phyloP scores from a whole-genome alignment of 2,329 filamentous ascomycete species.

The Passalora sequoiae region DNA sequence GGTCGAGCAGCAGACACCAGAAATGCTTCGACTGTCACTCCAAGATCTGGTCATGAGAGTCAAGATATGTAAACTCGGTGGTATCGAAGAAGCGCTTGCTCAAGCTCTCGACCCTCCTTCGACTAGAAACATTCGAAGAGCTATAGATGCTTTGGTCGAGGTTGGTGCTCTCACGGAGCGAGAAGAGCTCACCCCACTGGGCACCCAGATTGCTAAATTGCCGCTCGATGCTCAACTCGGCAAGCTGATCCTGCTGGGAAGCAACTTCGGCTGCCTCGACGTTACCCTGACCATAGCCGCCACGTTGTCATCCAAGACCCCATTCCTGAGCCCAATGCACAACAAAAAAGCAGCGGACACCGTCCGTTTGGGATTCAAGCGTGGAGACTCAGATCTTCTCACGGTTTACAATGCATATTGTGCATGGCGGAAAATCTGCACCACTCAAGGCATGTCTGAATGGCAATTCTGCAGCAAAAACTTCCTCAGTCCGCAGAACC shows the following conservation, averaged over 20 bases:
- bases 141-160: conserved; percentile 88
- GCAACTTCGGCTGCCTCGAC: conserved; percentile 85
- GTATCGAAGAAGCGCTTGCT: conserved; percentile 82
- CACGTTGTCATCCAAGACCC: conserved; percentile 89
- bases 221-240: conserved; percentile 92
- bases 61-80: conserved; percentile 93
- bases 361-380: conserved; percentile 71
- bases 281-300: conserved; percentile 88
- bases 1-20: conserved; percentile 88
- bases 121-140: conserved; percentile 84
- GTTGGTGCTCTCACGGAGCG: conserved; percentile 76
- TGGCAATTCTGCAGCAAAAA: conserved; percentile 92
- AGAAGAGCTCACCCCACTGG: conserved; percentile 83
- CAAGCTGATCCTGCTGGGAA: conserved; percentile 82
- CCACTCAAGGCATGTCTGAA: conserved; percentile 65
- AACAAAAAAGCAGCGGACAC: conserved; percentile 76
- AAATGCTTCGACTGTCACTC: conserved; percentile 88
- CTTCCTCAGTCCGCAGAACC: conserved; percentile 80
- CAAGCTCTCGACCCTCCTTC: conserved; percentile 87
- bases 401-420: conserved; percentile 92
- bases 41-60: conserved; percentile 94
- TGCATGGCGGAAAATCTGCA: conserved; percentile 79
- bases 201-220: conserved; percentile 77
- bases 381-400: conserved; percentile 82
- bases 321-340: conserved; percentile 81